phyloP scores from a whole-genome alignment of 371 early-diverging fungal species.

The Mortierella sp. region DNA sequence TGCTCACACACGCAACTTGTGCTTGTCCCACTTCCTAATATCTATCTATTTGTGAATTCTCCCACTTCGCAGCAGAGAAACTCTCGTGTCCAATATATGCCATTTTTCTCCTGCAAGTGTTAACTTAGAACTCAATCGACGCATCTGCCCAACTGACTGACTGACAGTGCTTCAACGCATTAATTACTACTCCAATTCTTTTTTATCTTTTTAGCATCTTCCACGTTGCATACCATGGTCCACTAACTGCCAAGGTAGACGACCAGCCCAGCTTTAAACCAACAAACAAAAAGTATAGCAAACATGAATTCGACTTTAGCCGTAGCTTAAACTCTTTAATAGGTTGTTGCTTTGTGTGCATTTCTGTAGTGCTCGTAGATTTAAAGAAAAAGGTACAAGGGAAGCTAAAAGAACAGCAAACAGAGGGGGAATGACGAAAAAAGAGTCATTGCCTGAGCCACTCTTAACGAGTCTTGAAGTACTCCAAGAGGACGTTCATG shows the following conservation, averaged over 20 bases:
- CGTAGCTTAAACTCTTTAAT: constrained; percentile 10
- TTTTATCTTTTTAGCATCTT: too few relatives aligned
- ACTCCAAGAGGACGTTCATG: constrained; percentile 96
- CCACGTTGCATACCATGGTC: too few relatives aligned
- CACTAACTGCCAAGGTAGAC: too few relatives aligned
- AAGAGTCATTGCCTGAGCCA: constrained; percentile 11
- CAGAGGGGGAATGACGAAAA: constrained; percentile 6
- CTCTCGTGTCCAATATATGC: background rate
- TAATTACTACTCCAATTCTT: too few relatives aligned
- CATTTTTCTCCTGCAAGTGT: background rate
- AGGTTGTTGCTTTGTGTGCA: background rate
- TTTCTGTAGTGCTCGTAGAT: background rate
- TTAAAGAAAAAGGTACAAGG: background rate
- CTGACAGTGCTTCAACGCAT: too few relatives aligned
- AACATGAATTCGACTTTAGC: background rate
- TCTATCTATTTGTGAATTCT: too few relatives aligned
- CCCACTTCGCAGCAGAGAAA: too few relatives aligned
- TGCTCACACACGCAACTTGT: too few relatives aligned
- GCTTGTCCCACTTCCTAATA: too few relatives aligned
- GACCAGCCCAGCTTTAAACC: too few relatives aligned
- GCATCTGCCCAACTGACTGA: too few relatives aligned
- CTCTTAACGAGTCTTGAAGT: constrained; percentile 86
- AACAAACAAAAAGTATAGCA: background rate
- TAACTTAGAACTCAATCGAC: too few relatives aligned
- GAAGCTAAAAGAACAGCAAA: background rate